A percentile compares a stretch with the other conserved stretches of the same genome.
Evolutionary conservation across 176 grass and related monocot genomes (phyloP).

Genomic region (Dactylis glomerata): DNA sequence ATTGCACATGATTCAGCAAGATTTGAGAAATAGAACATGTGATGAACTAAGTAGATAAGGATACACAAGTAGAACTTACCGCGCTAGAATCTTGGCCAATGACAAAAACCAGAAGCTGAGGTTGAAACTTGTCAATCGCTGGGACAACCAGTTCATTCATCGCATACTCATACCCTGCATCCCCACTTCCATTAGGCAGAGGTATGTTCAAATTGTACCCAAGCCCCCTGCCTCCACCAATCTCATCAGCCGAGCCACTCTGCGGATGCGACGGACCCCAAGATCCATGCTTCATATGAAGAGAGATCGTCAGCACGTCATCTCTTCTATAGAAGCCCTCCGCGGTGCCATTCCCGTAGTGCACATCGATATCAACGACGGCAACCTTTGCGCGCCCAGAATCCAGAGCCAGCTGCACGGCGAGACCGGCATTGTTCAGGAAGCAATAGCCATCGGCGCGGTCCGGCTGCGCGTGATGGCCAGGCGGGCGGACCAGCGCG

Average conservation of each 20-base stretch:
- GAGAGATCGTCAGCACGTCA: slow-evolving; percentile 66
- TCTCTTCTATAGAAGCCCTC: slow-evolving; percentile 74
- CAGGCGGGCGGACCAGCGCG: slow-evolving; percentile 71
- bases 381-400: slow-evolving; percentile 48
- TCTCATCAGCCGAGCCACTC: slow-evolving; percentile 59
- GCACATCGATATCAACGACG: slow-evolving; percentile 76
- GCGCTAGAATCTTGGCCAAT: slow-evolving; percentile 83
- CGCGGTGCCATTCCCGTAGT: slow-evolving; percentile 83
- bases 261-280: slow-evolving; percentile 81
- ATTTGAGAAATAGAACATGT: background rate
- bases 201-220: slow-evolving; percentile 95
- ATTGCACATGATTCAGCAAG: background rate
- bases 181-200: slow-evolving; percentile 89
- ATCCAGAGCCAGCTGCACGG: slow-evolving; percentile 73
- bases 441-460: slow-evolving; percentile 86
- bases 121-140: slow-evolving; percentile 58
- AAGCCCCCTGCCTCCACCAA: slow-evolving; percentile 69
- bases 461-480: slow-evolving; percentile 79
- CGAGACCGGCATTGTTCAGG: slow-evolving; percentile 82
- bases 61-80: slow-evolving; percentile 40
- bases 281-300: slow-evolving; percentile 89
- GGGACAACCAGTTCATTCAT: slow-evolving; percentile 73
- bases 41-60: background rate
- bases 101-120: slow-evolving; percentile 76
- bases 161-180: slow-evolving; percentile 74